Base-by-base conservation (phyloP, 1,139 yeast species). In the Debaryomyces psychrophilus region DNA sequence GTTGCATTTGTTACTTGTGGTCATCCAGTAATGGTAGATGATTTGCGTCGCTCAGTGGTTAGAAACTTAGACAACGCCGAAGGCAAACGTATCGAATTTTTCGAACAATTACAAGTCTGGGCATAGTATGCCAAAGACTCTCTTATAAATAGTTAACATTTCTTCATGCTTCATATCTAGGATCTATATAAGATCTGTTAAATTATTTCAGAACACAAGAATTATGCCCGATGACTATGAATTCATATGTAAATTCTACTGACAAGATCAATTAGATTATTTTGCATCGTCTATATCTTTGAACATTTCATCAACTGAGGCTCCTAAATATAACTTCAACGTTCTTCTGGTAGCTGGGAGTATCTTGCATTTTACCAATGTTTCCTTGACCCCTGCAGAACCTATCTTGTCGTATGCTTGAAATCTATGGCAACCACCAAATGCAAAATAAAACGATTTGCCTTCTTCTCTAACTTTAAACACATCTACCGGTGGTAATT, bases 341-440 rank as follows among this genome's bases (percentile, higher is more conserved):
- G 86, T 87, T 36, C 75, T 73, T 49, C 81, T 76, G 0, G 92
- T 85, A 5, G 88, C 85, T 0, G 92, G 92, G 29, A 85, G 62
- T 7, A 86, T 62, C 55, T 81, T 82, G 59, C 88, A 83, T 54
- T 76, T 81, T 2, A 86, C 92, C 68, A 76, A 55, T 1, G 74
- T 68, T 33, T 77, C 81, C 36, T 69, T 71, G 4, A 49, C 45
- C 3, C 57, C 61, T 2, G 53, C 53, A 18, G 48, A 43, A 11
- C 54, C 56, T 29, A 73, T 53, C 44, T 71, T 67, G 51, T 85
- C 90, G 59, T 86, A 86, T 0, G 92, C 92, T 60, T 87, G 95
- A 54, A 87, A 83, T 50, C 95, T 65, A 60, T 87, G 95, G 61
- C 95, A 87, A 0, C 95, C 95, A 8, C 95, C 95, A 64, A 87